These are phyloP conservation scores for Marsdenia floribunda DNA, from an alignment of 257 asterid species.

Conservation along the genomic window DNA sequence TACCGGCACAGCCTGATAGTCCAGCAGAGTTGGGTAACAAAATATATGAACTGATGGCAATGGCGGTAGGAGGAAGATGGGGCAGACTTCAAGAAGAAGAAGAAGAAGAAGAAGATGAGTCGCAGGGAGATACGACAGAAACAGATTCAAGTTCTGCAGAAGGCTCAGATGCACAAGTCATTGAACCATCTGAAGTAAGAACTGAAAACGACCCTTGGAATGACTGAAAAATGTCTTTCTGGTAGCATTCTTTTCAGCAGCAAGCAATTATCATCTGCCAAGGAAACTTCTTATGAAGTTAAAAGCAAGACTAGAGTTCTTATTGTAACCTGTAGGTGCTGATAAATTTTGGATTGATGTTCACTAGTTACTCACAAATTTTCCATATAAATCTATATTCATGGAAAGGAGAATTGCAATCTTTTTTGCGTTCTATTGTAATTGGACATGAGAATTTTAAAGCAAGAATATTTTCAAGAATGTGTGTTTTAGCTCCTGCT, in stretches of 20 bases:
- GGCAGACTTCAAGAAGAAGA: constrained; percentile 64
- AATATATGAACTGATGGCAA: constrained; percentile 97
- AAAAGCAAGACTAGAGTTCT: neutral
- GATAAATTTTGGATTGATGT: neutral
- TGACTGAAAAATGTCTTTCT: constrained; percentile 16
- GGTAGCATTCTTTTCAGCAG: constrained; percentile 2
- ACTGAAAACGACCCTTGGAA: constrained; percentile 83
- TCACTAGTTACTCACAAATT: neutral
- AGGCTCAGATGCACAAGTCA: constrained; percentile 39
- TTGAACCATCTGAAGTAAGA: constrained; percentile 94
- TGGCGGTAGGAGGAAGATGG: constrained; percentile 99
- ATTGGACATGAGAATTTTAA: too few species aligned
- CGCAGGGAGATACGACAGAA: constrained; percentile 20
- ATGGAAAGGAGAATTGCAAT: too few species aligned
- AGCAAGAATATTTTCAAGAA: too few species aligned
- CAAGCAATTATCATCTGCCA: neutral
- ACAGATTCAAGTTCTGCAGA: constrained; percentile 29
- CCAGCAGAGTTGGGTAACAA: constrained; percentile 93
- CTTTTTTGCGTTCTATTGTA: too few species aligned
- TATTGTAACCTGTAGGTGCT: neutral
- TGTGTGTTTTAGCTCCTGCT: too few species aligned
- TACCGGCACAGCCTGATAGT: constrained; percentile 72
- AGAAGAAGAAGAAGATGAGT: constrained; percentile 23
- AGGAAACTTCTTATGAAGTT: neutral
- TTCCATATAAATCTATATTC: too few species aligned